These are phyloP conservation scores for Chloris gayana DNA, from an alignment of 176 grass and related monocot genomes.

Conservation along the genomic window DNA sequence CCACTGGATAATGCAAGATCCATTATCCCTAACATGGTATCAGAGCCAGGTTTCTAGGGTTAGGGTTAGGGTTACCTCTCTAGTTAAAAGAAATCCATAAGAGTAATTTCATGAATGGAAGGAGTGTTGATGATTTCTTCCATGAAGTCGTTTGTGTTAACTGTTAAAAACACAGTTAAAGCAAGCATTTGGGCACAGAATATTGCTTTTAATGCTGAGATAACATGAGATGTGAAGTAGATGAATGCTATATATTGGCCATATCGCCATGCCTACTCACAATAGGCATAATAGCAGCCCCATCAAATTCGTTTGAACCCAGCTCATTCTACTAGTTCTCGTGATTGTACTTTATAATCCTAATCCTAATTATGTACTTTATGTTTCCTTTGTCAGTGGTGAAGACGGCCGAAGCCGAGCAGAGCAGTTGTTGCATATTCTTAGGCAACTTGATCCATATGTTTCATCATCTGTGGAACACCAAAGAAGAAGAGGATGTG, in stretches of 20 bases:
- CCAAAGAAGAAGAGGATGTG: conserved; percentile 91
- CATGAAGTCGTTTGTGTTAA: background rate
- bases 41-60: no score
- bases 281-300: conserved; percentile 14
- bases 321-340: background rate
- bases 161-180: background rate
- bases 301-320: background rate
- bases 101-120: background rate
- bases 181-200: background rate
- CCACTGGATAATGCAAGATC: no score
- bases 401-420: conserved; percentile 98
- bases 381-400: conserved; percentile 60
- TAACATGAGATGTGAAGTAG: conserved; percentile 18
- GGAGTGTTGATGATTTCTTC: background rate
- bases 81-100: background rate
- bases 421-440: conserved; percentile 95
- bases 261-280: background rate
- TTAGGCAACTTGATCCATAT: conserved; percentile 90
- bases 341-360: conserved; percentile 5
- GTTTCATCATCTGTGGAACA: conserved; percentile 83
- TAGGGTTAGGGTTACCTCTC: no score
- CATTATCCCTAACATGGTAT: no score
- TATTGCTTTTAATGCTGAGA: background rate
- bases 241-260: background rate
- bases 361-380: conserved; percentile 7